Evolutionary conservation across 306 rosid genomes (phyloP), one percentile per base, ranked within the genome.

Genomic region (Dryas alaskensis): DNA sequence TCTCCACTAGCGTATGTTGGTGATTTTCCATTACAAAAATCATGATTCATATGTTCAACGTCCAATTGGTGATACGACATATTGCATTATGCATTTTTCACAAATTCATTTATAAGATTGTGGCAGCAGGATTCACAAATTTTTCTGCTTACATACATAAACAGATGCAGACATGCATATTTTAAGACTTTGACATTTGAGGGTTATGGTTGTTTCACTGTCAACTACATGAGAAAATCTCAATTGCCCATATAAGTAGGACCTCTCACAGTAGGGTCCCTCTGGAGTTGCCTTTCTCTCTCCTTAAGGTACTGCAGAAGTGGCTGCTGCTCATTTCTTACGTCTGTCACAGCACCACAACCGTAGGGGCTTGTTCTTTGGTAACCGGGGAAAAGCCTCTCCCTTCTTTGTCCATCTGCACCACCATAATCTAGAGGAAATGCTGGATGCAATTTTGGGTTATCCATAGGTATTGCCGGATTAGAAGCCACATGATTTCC

Each of bases 241-340:
- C 78, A 88, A 40, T 87, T 88, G 81, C 92, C 92, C 87, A 85
- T 85, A 75, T 87, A 91, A 6, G 87, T 57, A 68, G 94, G 85
- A 44, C 89, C 90, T 73, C 84, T 67, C 37, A 70, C 51, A 16
- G 86, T 76, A 59, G 92, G 82, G 84, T 95, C 96, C 42, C 57
- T 74, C 74, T 88, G 97, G 53, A 90, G 86, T 67, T 83, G 77
- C 92, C 85, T 83, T 75, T 95, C 98, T 73, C 71, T 88, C 83
- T 88, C 96, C 80, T 95, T 87, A 58, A 92, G 87, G 79, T 69
- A 84, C 74, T 86, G 89, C 60, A 92, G 79, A 65, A 92, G 87
- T 49, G 96, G 84, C 82, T 81, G 84, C 45, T 89, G 89, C 87
- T 94, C 96, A 46, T 75, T 84, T 72, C 85, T 81, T 52, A 84